Evolutionary conservation across 2,329 filamentous ascomycete genomes (phyloP), one percentile per base, ranked within the genome.

Genomic region (Fusarium falciforme): DNA sequence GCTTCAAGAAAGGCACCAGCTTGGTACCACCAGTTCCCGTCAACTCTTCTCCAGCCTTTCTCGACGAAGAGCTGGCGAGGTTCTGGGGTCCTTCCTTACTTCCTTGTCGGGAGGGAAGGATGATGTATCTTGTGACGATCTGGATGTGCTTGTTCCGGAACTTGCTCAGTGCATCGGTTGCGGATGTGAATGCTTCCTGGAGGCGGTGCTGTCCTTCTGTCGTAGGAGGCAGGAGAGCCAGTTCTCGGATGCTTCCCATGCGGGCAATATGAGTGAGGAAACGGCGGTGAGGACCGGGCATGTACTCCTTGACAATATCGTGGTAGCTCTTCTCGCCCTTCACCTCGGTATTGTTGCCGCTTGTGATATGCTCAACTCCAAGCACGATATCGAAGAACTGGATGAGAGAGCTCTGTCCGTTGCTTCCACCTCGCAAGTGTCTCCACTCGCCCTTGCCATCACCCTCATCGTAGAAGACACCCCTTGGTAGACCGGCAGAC

Each of bases 311-410:
- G 85, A 98, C 96, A 76, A 97, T 87, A 68, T 88, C 79, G 77
- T 89, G 87, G 74, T 87, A 90, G 68, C 83, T 85, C 20, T 78
- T 76, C 52, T 77, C 75, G 11, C 75, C 79, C 1, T 70, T 66
- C 2, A 66, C 66, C 12, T 72, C 62, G 2, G 71, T 74, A 22
- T 75, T 73, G 67, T 81, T 82, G 1, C 84, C 85, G 57, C 83
- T 82, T 3, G 84, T 82, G 2, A 78, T 79, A 83, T 98, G 96
- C 78, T 97, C 92, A 16, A 98, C 88, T 3, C 94, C 94, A 0
- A 98, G 88, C 0, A 95, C 90, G 16, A 97, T 89, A 80, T 98
- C 96, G 82, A 98, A 94, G 84, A 98, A 96, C 78, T 98, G 95
- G 68, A 98, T 95, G 47, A 98, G 86, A 1, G 94, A 97, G 82